These are phyloP conservation scores for Saccharum officinarum DNA, from an alignment of 176 grass and related monocot genomes.

Conservation along the genomic window DNA sequence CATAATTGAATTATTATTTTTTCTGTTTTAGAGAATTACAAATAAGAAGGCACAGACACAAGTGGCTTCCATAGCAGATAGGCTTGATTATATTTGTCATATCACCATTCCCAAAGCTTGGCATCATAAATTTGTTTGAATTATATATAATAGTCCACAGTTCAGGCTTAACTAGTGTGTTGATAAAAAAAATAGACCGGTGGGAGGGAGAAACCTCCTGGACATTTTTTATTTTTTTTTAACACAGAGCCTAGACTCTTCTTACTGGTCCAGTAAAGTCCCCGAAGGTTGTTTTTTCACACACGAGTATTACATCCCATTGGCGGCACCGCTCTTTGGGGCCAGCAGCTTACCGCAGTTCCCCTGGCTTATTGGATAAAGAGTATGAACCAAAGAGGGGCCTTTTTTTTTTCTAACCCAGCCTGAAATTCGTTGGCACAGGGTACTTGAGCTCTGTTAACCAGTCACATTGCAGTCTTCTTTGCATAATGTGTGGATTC, in stretches of 20 bases:
- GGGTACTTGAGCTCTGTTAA: background rate
- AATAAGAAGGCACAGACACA: background rate
- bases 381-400: too few relatives aligned
- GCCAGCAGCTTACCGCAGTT: too few relatives aligned
- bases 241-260: background rate
- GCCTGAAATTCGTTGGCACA: too few relatives aligned
- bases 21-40: background rate
- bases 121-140: background rate
- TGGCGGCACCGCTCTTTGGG: too few relatives aligned
- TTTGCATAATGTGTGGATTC: background rate
- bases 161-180: background rate
- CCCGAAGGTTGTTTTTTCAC: background rate
- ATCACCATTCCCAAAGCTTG: background rate
- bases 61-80: background rate
- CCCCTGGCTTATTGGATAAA: too few relatives aligned
- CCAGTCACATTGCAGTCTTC: background rate
- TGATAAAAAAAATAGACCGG: background rate
- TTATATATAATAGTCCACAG: conserved; percentile 13
- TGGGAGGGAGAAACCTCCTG: background rate
- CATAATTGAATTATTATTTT: background rate
- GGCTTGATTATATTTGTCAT: background rate
- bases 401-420: too few relatives aligned
- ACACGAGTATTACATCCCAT: too few relatives aligned
- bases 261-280: too few relatives aligned
- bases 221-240: background rate